A percentile compares a stretch with the other conserved stretches of the same genome.
Conservation (phyloP, 2,329 filamentous ascomycete species). For the Colletotrichum sp. region DNA sequence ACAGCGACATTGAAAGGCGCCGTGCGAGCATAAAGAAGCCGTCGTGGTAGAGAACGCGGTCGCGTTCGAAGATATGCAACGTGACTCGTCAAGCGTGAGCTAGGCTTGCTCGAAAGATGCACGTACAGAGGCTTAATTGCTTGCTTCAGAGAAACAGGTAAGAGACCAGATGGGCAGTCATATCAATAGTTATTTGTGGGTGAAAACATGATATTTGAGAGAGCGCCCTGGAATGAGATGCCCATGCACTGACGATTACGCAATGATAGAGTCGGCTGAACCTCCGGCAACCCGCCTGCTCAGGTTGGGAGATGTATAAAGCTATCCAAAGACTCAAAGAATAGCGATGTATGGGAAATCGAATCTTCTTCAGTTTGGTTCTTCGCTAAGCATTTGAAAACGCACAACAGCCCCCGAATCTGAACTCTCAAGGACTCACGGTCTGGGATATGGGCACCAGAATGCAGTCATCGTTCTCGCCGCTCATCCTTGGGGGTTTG, state of each 20-base stretch:
- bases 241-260: too few relatives aligned
- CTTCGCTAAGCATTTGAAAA: not conserved
- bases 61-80: not conserved
- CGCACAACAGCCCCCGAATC: not conserved
- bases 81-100: not conserved
- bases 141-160: too few relatives aligned
- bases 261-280: too few relatives aligned
- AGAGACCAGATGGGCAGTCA: not conserved
- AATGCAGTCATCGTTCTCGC: not conserved
- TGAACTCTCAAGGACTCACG: not conserved
- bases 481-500: not conserved
- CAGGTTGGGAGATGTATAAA: not conserved
- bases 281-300: too few relatives aligned
- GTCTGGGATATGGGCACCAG: not conserved
- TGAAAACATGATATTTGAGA: fast-evolving
- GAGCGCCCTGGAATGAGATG: fast-evolving
- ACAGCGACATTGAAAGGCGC: not conserved
- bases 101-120: not conserved
- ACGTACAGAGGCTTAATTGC: not conserved
- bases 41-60: not conserved
- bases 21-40: not conserved
- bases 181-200: not conserved
- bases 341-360: fast-evolving
- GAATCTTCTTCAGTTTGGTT: too few relatives aligned
- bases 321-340: not conserved